phyloP scores from a whole-genome alignment of 192 early-diverging fungal species.

The Entomortierella parvispora region DNA sequence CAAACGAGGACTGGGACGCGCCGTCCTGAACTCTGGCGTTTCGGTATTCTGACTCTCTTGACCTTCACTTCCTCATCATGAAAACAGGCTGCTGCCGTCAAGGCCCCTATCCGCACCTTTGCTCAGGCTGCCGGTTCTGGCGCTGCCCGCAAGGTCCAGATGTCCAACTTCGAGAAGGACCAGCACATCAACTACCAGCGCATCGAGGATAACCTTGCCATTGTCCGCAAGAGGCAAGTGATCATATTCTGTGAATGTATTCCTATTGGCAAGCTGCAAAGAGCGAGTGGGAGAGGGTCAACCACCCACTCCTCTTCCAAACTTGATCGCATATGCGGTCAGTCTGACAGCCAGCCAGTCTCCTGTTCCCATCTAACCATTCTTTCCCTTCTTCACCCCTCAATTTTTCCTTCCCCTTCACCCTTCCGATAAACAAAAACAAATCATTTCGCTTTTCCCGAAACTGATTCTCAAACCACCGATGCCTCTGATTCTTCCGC shows the following conservation, averaged over 20 bases:
- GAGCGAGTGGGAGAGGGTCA: too few relatives aligned
- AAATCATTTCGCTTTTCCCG: too few relatives aligned
- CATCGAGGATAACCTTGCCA: constrained; percentile 94
- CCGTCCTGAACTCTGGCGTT: not conserved
- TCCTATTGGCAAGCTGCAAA: too few relatives aligned
- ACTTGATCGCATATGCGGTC: too few relatives aligned
- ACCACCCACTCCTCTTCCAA: too few relatives aligned
- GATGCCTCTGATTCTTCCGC: not conserved
- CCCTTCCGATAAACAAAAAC: not conserved
- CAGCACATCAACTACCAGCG: constrained; percentile 98
- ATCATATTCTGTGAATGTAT: not conserved
- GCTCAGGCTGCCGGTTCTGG: constrained; percentile 61
- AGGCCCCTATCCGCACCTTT: constrained; percentile 61
- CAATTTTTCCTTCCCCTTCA: not conserved
- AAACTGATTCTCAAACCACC: not conserved
- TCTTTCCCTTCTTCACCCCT: not conserved
- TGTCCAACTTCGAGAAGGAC: constrained; percentile 93
- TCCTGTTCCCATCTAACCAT: not conserved
- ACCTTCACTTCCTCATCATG: not conserved
- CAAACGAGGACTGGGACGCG: too few relatives aligned
- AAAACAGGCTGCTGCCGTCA: constrained; percentile 45
- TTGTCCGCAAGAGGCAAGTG: constrained; percentile 89
- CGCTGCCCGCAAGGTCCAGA: constrained; percentile 78
- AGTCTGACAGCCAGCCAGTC: too few relatives aligned
- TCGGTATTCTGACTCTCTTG: not conserved